Base-by-base conservation (phyloP, 345 rosid genomes). In the Gossypium rotundifolium region DNA sequence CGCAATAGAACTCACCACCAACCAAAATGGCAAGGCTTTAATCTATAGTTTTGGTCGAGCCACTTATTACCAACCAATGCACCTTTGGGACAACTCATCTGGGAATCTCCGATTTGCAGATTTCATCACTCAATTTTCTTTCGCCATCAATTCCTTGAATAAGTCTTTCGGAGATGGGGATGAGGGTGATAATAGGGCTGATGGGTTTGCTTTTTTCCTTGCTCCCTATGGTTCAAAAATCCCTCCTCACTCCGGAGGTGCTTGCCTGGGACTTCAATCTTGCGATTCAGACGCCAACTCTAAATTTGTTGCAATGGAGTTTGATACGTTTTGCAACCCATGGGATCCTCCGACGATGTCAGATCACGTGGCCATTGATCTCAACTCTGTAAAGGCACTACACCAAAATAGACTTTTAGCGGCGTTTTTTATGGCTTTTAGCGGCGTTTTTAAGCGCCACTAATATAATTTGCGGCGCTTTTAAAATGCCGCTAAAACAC, bases 291-390 rank as follows among this genome's bases (percentile, higher is more conserved):
- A 18, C 27, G 1, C 68, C 14, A 25, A 38, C 23, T 64, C 62
- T 71, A 67, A 69, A 2, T 81, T 84, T 7, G 73, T 86, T 46
- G 71, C 79, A 40, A 79, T 86, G 25, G 87, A 86, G 12, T 86
- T 86, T 8, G 89, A 86, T n/a, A 78, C 84, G 1, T 76, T 0
- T 71, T 11, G 0, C 6, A 64, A 40, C 1, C 0, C 0, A 1
- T 71, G 74, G 84, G 87, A 86, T 78, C 85, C 85, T 12, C 0
- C 2, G 0, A 38, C 2, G 40, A 66, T n/a, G 13, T 4, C 9
- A 65, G 77, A 45, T 12, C 88, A 85, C 63, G 82, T 85, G 4
- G 88, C 79, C 25, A 83, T 85, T 72, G 80, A 85, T 74, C 74
- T 69, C 74, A 83, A 84, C 71, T 72, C 81, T 13, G 71, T 67